A percentile compares a stretch with the other conserved stretches of the same genome.
These are phyloP conservation scores for Suillus tomentosus DNA, from an alignment of 768 basidiomycete species.

Conservation along the genomic window DNA sequence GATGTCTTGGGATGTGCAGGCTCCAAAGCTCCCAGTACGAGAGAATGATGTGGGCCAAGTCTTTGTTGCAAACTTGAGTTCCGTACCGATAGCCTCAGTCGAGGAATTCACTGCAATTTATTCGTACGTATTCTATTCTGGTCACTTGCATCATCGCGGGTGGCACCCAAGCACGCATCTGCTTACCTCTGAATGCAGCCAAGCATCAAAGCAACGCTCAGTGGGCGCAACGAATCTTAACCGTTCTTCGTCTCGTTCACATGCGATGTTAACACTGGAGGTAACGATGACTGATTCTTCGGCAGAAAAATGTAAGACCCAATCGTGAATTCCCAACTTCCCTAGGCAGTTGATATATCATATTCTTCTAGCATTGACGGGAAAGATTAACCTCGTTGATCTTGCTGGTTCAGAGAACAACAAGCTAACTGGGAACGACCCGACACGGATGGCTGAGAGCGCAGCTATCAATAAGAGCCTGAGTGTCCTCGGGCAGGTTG, in stretches of 20 bases:
- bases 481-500: slow-evolving; percentile 85
- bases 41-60: slow-evolving; percentile 55
- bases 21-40: slow-evolving; percentile 55
- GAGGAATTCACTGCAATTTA: slow-evolving; percentile 53
- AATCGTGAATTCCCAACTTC: slow-evolving; percentile 1
- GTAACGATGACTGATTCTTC: slow-evolving; percentile 57
- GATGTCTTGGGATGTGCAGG: slow-evolving; percentile 31
- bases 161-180: slow-evolving; percentile 3
- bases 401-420: slow-evolving; percentile 92
- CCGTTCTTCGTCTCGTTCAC: slow-evolving; percentile 81
- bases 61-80: slow-evolving; percentile 54
- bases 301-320: slow-evolving; percentile 52
- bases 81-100: slow-evolving; percentile 38
- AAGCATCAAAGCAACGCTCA: slow-evolving; percentile 75
- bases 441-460: slow-evolving; percentile 85
- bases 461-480: slow-evolving; percentile 89
- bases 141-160: background rate
- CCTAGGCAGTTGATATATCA: background rate
- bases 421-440: slow-evolving; percentile 86
- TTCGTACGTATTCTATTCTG: slow-evolving; percentile 35
- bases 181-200: slow-evolving; percentile 41
- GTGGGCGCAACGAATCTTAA: slow-evolving; percentile 88
- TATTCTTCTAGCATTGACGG: slow-evolving; percentile 52
- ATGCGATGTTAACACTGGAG: slow-evolving; percentile 81
- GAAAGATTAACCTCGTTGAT: slow-evolving; percentile 86